Conservation (phyloP, 306 rosid species). For the Cucumis cinereus region DNA sequence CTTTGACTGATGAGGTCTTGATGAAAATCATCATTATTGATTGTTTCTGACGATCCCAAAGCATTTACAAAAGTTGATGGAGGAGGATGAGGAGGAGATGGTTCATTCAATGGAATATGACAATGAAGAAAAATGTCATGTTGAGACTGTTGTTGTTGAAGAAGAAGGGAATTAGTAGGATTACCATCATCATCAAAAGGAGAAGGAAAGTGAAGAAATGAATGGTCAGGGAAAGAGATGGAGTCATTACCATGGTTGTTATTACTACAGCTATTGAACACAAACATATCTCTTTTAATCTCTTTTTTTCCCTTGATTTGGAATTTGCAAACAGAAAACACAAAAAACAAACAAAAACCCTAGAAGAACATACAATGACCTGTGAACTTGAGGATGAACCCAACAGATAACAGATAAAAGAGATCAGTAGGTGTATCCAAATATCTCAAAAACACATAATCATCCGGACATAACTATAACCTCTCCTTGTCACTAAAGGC, state of each 20-base stretch:
- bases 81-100: not conserved
- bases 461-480: not conserved
- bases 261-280: constrained; percentile 23
- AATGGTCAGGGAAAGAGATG: constrained; percentile 32
- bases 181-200: constrained; percentile 29
- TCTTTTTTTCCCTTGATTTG: not conserved
- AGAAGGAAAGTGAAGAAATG: constrained; percentile 33
- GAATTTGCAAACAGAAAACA: not conserved
- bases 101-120: not conserved
- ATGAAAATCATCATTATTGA: not conserved
- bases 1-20: constrained; percentile 2
- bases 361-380: not conserved
- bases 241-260: constrained; percentile 17
- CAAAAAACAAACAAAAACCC: not conserved
- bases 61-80: not conserved
- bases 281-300: constrained; percentile 24
- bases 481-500: not conserved
- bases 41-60: not conserved
- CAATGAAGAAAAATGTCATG: not conserved
- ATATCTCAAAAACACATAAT: too few relatives aligned
- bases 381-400: not conserved
- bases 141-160: constrained; percentile 18
- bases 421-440: too few relatives aligned
- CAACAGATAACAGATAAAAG: too few relatives aligned
- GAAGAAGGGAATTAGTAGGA: constrained; percentile 2